Conservation (phyloP, 2,329 filamentous ascomycete species). For the Aspergillus floridensis region DNA sequence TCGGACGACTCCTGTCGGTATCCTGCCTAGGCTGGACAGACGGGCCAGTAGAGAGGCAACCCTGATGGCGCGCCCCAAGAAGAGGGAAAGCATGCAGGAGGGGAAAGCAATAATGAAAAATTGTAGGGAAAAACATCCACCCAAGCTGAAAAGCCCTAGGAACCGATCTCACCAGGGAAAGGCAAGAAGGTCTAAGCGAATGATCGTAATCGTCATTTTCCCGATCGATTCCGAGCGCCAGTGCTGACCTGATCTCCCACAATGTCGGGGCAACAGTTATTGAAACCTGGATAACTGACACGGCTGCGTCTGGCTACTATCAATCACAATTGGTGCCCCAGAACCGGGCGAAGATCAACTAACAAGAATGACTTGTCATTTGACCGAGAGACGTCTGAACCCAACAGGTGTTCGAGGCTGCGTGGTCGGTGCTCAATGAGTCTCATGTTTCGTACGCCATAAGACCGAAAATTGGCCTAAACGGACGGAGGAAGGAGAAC, state of each 20-base stretch:
- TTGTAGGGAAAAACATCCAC: background rate
- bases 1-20: conserved; percentile 5
- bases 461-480: conserved; percentile 6
- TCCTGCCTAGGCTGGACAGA: conserved; percentile 1
- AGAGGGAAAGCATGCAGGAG: background rate
- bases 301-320: background rate
- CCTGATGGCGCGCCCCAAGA: background rate
- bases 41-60: background rate
- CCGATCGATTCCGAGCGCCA: background rate
- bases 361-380: conserved; percentile 11
- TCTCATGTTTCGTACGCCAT: background rate
- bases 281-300: background rate
- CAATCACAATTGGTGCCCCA: background rate
- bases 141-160: background rate
- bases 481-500: background rate
- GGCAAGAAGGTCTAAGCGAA: background rate
- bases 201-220: background rate
- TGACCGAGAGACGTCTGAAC: background rate
- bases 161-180: background rate
- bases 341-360: conserved; percentile 1
- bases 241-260: background rate
- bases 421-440: conserved; percentile 1
- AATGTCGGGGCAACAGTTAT: background rate
- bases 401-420: background rate
- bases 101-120: background rate